Percentiles rank a stretch among this genome's conserved stretches.
phyloP scores from a whole-genome alignment of 106 monocot genomes.

The Agapanthus africanus region DNA sequence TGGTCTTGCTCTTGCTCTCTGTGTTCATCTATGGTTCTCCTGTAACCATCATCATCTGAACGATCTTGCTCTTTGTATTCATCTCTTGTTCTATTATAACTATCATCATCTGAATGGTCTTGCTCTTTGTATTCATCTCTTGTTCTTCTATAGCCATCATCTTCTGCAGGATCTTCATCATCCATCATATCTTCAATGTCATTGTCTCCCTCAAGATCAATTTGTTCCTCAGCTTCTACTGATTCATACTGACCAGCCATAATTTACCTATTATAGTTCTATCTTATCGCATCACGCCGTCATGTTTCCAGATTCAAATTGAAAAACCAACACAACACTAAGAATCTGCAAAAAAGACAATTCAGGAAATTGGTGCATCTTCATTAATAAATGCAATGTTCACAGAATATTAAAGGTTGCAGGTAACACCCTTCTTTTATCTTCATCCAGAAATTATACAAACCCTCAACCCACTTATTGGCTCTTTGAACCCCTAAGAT shows the following conservation, averaged over 20 bases:
- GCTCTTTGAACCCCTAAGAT: too few relatives aligned
- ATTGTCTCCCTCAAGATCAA: constrained; percentile 35
- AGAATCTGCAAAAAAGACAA: too few relatives aligned
- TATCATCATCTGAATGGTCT: background rate
- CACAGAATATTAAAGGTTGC: too few relatives aligned
- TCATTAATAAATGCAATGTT: too few relatives aligned
- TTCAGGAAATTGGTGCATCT: too few relatives aligned
- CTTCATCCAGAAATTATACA: too few relatives aligned
- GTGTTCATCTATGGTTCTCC: constrained; percentile 20
- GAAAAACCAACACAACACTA: too few relatives aligned
- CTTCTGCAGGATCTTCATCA: constrained; percentile 35
- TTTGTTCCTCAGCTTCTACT: constrained; percentile 26
- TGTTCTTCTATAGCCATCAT: constrained; percentile 17
- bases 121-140: constrained; percentile 13
- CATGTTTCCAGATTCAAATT: too few relatives aligned
- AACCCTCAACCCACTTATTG: too few relatives aligned
- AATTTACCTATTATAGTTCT: too few relatives aligned
- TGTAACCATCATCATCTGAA: constrained; percentile 3
- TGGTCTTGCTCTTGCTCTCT: background rate
- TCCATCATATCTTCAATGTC: constrained; percentile 34
- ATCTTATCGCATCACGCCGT: too few relatives aligned
- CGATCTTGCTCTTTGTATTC: background rate
- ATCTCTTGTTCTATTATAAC: constrained; percentile 20
- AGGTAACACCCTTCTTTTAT: too few relatives aligned
- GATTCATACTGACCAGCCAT: constrained; percentile 13